Evolutionary conservation across 106 monocot species (phyloP), one percentile per base, ranked within the genome.

Genomic region (Narthecium ossifragum): DNA sequence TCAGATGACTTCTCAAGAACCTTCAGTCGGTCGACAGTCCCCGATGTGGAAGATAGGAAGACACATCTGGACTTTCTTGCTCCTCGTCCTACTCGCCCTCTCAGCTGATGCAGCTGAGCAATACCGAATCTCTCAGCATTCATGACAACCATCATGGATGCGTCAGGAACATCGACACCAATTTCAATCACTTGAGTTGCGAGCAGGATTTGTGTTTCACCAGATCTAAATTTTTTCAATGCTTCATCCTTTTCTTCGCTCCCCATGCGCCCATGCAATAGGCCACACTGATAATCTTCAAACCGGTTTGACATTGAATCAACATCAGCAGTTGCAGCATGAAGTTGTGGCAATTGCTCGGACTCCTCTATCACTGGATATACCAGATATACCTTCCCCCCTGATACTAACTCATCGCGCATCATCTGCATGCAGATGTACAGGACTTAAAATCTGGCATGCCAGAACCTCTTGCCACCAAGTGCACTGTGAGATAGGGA

Each of bases 81-180:
- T 31, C 90, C 98, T 61, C 98, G 73, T 27, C 98, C 98, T 29
- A 98, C 98, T 62, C 98, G 66, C 43, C 98, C 98, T 69, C 98
- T 80, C 51, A 98, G 58, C 52, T 98, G 98, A 81, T 98, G 98
- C 71, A 98, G 62, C 60, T 98, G 98, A 41, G 98, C 84, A 56
- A 88, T 81, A 53, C 98, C 98, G 62, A 98, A 98, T 68, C 91
- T 83, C 65, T 98, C 98, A 20, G 96, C 90, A 68, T 98, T 98
- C 86, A 98, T 81, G 41, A 98, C 98, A 71, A 98, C 81, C 90
- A 98, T 98, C 90, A 98, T 87, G 6, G 90, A 91, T 47, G 98
- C 98, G 81, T 90, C 91, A 20, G 87, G 87, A 78, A 98, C 74
- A 70, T 98, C 98, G 46, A 98, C 87, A 7, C 98, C 98, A 46